Evolutionary conservation across 192 early-diverging fungal genomes (phyloP).

Genomic region (Mortierella alpina): DNA sequence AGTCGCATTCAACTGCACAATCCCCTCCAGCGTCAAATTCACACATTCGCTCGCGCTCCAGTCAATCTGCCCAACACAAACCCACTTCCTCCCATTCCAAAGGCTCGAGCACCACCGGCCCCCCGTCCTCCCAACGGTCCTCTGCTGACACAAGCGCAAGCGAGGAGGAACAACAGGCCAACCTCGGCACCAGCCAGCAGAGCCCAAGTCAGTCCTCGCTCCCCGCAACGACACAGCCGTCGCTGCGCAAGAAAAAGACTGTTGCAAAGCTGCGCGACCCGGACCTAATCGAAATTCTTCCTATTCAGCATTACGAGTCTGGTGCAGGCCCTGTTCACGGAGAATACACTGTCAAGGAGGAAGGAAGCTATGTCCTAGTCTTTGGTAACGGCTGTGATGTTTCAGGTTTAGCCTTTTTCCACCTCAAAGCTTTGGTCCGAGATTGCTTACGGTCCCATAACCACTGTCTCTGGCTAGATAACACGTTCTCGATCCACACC

Average conservation of each 20-base stretch:
- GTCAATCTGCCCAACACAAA: conserved; percentile 5
- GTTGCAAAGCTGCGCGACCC: conserved; percentile 67
- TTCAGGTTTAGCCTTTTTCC: no score
- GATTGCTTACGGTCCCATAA: no score
- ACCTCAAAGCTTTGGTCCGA: no score
- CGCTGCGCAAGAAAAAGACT: conserved; percentile 50
- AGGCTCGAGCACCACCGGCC: conserved; percentile 25
- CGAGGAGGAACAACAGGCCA: conserved; percentile 42
- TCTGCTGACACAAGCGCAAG: conserved; percentile 21
- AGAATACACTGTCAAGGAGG: conserved; percentile 73
- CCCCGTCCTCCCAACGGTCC: conserved; percentile 47
- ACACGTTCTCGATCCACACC: conserved; percentile 68
- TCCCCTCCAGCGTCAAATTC: no score
- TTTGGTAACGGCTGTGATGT: conserved; percentile 65
- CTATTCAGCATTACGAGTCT: conserved; percentile 88
- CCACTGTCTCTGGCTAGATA: conserved; percentile 48
- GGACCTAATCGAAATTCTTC: conserved; percentile 80
- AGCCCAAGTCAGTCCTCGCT: conserved; percentile 27
- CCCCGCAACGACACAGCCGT: conserved; percentile 48
- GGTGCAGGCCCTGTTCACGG: conserved; percentile 86
- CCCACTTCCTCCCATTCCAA: conserved; percentile 23
- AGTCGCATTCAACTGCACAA: no score
- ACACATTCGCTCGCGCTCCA: not conserved
- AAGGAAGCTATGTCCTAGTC: conserved; percentile 81
- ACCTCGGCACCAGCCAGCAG: conserved; percentile 17